These are phyloP conservation scores for Apiotrichum veenhuisii DNA, from an alignment of 1,284 basidiomycete genomes.

Conservation along the genomic window DNA sequence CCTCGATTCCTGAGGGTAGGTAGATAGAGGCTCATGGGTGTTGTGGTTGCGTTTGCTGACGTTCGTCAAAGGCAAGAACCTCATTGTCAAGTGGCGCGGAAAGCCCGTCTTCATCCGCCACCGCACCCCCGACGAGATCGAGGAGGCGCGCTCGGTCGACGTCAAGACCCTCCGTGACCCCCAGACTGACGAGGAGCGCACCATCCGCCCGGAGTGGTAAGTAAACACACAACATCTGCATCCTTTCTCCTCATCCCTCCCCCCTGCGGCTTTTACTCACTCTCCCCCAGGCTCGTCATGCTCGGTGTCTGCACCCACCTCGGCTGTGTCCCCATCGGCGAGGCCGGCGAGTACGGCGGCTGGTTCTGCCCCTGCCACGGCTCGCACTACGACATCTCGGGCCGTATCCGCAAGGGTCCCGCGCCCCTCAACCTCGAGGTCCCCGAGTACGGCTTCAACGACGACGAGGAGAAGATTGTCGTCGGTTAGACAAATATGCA, in stretches of 20 bases:
- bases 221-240: constrained; percentile 24
- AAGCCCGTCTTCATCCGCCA: constrained; percentile 99
- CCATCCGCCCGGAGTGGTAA: constrained; percentile 92
- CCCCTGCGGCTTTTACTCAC: too few species aligned
- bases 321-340: constrained; percentile 97
- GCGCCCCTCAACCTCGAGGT: constrained; percentile 95
- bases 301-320: constrained; percentile 97
- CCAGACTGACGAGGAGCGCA: constrained; percentile 78
- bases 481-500: constrained; percentile 63
- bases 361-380: constrained; percentile 99
- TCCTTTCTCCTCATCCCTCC: not conserved
- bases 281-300: constrained; percentile 76
- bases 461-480: constrained; percentile 80
- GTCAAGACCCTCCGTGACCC: constrained; percentile 90
- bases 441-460: constrained; percentile 80
- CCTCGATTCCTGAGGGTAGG: constrained; percentile 92
- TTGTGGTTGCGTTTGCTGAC: not conserved
- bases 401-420: constrained; percentile 90
- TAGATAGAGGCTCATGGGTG: constrained; percentile 10
- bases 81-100: constrained; percentile 98
- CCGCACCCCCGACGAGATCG: constrained; percentile 86
- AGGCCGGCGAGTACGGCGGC: constrained; percentile 96
- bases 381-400: constrained; percentile 83
- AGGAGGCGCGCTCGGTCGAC: constrained; percentile 82
- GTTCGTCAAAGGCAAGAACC: constrained; percentile 48